phyloP scores from a whole-genome alignment of 768 basidiomycete genomes.

The Lentinula boryana region DNA sequence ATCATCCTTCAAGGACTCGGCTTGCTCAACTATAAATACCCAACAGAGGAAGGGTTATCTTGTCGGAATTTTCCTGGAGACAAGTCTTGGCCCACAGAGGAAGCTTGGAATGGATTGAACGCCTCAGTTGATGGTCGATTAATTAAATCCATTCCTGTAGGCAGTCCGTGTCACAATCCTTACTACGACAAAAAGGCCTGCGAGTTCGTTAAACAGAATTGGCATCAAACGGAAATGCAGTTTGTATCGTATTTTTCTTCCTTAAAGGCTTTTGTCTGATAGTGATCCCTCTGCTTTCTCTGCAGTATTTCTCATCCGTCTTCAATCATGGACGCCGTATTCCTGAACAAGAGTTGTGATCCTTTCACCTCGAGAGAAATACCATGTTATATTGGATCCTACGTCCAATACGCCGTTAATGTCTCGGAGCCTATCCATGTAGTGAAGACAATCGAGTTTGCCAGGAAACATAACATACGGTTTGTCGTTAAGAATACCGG shows the following conservation, averaged over 20 bases:
- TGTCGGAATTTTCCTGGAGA: constrained; percentile 10
- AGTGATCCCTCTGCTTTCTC: too few relatives aligned
- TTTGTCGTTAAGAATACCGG: constrained; percentile 16
- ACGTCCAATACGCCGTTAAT: constrained; percentile 14
- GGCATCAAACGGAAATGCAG: constrained; percentile 11
- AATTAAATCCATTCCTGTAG: constrained; percentile 10
- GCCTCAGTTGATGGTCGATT: constrained; percentile 9
- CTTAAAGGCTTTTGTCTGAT: neutral
- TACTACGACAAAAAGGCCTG: constrained; percentile 7
- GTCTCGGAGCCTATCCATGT: constrained; percentile 1
- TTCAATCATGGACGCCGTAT: constrained; percentile 15
- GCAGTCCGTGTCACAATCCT: constrained; percentile 8
- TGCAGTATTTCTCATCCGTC: constrained; percentile 9
- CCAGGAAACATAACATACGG: constrained; percentile 14
- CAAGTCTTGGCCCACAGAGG: constrained; percentile 7
- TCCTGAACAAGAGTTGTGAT: constrained; percentile 16
- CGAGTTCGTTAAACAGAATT: constrained; percentile 4
- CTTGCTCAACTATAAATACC: neutral
- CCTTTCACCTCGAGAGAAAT: constrained; percentile 10
- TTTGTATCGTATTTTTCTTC: constrained; percentile 4
- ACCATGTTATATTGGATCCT: constrained; percentile 12
- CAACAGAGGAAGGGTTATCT: neutral
- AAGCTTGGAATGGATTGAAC: constrained; percentile 9
- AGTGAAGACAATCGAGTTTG: constrained; percentile 10
- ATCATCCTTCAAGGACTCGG: neutral